Evolutionary conservation across 495 filamentous ascomycete species (phyloP), one percentile per base, ranked within the genome.

Genomic region (Durotheca rogersii): DNA sequence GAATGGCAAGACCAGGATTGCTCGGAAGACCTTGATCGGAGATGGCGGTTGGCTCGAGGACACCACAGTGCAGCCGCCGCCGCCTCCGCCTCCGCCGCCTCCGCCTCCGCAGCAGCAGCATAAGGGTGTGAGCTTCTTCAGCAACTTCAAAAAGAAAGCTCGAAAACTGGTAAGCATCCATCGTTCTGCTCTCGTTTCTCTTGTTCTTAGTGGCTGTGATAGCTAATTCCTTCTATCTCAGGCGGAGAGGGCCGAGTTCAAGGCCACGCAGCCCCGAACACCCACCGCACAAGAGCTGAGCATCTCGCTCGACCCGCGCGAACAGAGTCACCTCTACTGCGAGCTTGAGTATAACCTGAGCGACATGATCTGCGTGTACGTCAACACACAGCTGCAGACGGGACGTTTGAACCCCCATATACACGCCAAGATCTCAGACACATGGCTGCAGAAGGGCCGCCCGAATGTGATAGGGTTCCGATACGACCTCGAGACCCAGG

Each of bases 401-500:
- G 73, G 73, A 18, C 70, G 71, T 2, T 55, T 76, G 7, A 56
- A 69, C 4, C 15, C 58, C 0, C 61, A 62, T 36, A 64, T 69
- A 21, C 60, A 64, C n/a, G 62, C 58, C 20, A 62, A 58, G 25
- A 55, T 72, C 9, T 57, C 66, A 1, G 71, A 75, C 16, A 43
- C 31, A 1, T 77, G 72, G 74, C 47, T 51, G 19, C 61, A 65
- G 18, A 66, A 70, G 52, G 74, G 74, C 36, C 70, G 69, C 0
- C 72, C 71, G 1, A 64, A 58, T 18, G 73, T 76, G 5, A 47
- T 70, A 27, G 63, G 67, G 9, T 76, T 75, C 60, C 71, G 71
- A 6, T 77, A 72, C 37, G 74, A 77, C 20, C 43, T 76, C 5
- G 74, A 77, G 60, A 77, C 74, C 0, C 74, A 77, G 58, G 44